These are phyloP conservation scores for Galerina marginata DNA, from an alignment of 768 basidiomycete genomes.

Conservation along the genomic window DNA sequence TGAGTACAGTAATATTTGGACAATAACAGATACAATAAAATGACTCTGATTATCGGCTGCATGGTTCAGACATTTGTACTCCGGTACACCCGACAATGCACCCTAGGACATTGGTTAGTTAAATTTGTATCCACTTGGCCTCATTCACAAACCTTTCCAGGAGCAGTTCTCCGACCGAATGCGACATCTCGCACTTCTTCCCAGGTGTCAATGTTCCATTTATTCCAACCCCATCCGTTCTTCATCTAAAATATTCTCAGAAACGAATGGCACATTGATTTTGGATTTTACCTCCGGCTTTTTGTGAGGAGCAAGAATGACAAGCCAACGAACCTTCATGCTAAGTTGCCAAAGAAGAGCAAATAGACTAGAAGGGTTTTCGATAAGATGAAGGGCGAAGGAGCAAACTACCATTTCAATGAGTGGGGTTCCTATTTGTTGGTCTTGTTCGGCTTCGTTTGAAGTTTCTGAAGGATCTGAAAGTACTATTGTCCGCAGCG, in stretches of 20 bases:
- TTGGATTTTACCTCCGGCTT: conserved; percentile 62
- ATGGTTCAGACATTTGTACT: conserved; percentile 40
- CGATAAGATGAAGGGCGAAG: conserved; percentile 75
- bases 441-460: conserved; percentile 4
- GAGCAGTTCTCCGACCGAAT: conserved; percentile 49
- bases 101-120: conserved; percentile 33
- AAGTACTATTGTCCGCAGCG: background rate
- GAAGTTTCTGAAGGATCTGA: background rate
- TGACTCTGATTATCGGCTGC: background rate
- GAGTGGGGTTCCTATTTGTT: conserved; percentile 17
- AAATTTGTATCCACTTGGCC: background rate
- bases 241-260: conserved; percentile 51
- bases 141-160: conserved; percentile 47
- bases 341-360: conserved; percentile 69
- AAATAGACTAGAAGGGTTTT: conserved; percentile 64
- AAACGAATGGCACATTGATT: background rate
- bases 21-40: conserved; percentile 17
- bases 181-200: conserved; percentile 42
- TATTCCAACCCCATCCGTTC: conserved; percentile 69
- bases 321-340: conserved; percentile 64
- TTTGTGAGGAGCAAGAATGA: conserved; percentile 77
- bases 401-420: conserved; percentile 75
- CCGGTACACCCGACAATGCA: conserved; percentile 59
- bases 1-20: conserved; percentile 35
- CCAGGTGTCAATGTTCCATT: conserved; percentile 64